A percentile compares a stretch with the other conserved stretches of the same genome.
phyloP scores from a whole-genome alignment of 2,329 filamentous ascomycete genomes.

The Curvularia sp. region DNA sequence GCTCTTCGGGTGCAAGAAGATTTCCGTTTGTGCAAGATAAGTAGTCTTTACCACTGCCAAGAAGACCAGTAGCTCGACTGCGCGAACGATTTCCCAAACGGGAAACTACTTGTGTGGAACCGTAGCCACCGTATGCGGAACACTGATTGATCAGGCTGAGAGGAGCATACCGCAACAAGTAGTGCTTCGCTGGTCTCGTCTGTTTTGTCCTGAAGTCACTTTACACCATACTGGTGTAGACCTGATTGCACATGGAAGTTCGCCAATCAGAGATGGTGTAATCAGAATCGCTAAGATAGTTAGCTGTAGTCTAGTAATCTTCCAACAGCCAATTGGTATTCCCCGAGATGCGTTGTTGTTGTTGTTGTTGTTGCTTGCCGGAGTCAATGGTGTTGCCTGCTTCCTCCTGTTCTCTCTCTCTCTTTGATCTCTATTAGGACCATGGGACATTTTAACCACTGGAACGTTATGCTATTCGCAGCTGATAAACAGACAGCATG shows the following conservation, averaged over 20 bases:
- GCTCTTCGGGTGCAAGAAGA: neutral
- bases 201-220: neutral
- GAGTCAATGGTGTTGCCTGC: neutral
- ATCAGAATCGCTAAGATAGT: neutral
- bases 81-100: neutral
- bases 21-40: constrained; percentile 1
- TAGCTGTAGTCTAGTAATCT: neutral
- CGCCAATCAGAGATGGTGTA: too few relatives aligned
- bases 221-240: neutral
- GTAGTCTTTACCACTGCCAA: constrained; percentile 10
- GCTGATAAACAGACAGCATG: neutral
- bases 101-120: neutral
- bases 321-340: neutral
- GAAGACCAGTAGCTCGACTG: neutral
- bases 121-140: neutral
- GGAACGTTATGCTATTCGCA: neutral
- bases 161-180: neutral
- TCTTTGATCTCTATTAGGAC: neutral
- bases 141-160: neutral
- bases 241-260: neutral
- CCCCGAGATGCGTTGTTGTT: neutral
- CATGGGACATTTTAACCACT: neutral
- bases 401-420: too few relatives aligned
- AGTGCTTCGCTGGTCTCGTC: neutral
- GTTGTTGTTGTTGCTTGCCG: too few relatives aligned